Conservation (phyloP, 495 filamentous ascomycete species). For the Trichoderma gamsii region DNA sequence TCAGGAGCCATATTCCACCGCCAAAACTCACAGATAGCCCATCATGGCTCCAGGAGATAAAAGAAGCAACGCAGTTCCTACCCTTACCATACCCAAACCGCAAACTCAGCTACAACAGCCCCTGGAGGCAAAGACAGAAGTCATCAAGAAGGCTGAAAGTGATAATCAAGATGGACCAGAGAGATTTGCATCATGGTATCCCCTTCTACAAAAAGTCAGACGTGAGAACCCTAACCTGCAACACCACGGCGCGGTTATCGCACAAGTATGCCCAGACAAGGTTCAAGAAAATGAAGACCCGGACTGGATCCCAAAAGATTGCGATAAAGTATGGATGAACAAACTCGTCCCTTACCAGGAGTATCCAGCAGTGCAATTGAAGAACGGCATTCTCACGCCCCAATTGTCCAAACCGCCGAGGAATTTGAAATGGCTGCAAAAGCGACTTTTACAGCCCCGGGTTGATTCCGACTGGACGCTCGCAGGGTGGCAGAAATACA, state of each 20-base stretch:
- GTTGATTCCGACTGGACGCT: not conserved
- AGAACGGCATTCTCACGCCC: not conserved
- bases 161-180: not conserved
- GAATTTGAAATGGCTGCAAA: not conserved
- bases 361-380: constrained; percentile 5
- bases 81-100: not conserved
- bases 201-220: not conserved
- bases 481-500: not conserved
- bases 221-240: not conserved
- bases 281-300: not conserved
- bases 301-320: not conserved
- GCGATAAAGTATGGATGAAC: not conserved
- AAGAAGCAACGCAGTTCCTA: not conserved
- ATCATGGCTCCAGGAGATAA: not conserved
- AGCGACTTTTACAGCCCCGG: not conserved
- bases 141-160: not conserved
- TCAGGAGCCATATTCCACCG: no score
- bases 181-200: not conserved
- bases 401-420: not conserved
- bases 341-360: not conserved
- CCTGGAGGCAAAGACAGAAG: not conserved
- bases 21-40: not conserved
- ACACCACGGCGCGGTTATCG: not conserved
- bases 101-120: not conserved
- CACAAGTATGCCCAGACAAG: not conserved